Percentiles rank a stretch among this genome's conserved stretches.
Conservation (phyloP, 2,329 filamentous ascomycete genomes). For the Xylariaceae sp. region DNA sequence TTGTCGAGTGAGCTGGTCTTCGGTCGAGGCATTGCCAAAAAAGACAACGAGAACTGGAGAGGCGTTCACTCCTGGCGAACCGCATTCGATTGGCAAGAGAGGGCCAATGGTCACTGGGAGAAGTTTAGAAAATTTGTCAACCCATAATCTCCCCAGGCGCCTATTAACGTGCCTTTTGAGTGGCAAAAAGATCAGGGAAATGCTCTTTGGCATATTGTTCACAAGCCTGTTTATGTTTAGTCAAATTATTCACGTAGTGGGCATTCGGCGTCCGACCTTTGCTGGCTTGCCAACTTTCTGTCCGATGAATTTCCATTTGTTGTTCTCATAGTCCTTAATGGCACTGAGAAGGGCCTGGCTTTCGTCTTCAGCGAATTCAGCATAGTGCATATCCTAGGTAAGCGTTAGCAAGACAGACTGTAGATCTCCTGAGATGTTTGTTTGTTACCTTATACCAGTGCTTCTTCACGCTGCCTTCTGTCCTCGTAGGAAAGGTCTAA, state of each 20-base stretch:
- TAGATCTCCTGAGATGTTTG: not conserved
- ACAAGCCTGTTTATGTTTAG: no score
- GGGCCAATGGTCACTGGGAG: no score
- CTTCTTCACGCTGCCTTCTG: constrained; percentile 97
- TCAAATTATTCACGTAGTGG: no score
- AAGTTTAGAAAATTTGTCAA: no score
- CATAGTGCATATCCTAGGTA: constrained; percentile 93
- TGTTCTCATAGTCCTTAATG: constrained; percentile 98
- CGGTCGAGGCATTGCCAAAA: no score
- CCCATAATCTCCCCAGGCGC: no score
- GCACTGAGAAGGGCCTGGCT: constrained; percentile 79
- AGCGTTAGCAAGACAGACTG: constrained; percentile 15
- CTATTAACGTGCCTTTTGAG: constrained; percentile 23
- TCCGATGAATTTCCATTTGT: constrained; percentile 97
- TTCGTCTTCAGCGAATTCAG: constrained; percentile 95
- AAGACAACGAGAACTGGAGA: no score
- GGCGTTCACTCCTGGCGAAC: no score
- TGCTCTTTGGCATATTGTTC: constrained; percentile 97
- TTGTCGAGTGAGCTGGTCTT: no score
- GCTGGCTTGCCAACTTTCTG: constrained; percentile 96
- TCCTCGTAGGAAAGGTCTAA: constrained; percentile 85
- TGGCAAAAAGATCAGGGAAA: constrained; percentile 53
- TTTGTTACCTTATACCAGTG: constrained; percentile 91
- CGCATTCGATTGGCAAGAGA: no score
- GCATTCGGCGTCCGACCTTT: no score